phyloP scores from a whole-genome alignment of 768 basidiomycete species.

The Leccinum imitatum region DNA sequence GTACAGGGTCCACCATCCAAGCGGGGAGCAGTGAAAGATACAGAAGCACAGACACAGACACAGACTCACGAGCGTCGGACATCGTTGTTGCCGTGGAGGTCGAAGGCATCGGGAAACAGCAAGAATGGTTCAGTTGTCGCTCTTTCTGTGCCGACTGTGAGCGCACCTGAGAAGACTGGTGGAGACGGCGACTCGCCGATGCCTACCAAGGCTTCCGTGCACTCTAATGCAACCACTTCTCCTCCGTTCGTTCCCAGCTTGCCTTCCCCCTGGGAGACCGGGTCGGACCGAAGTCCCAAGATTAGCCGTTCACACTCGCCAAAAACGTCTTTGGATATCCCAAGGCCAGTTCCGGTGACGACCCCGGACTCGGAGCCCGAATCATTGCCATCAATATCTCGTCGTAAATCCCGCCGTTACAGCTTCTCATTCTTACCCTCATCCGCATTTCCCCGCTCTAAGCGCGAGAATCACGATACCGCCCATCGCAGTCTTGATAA shows the following conservation, averaged over 20 bases:
- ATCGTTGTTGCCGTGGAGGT: conserved; percentile 26
- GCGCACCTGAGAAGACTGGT: background rate
- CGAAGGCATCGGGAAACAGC: conserved; percentile 10
- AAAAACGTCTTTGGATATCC: background rate
- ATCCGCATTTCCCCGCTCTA: conserved; percentile 18
- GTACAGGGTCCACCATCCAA: background rate
- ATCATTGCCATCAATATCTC: background rate
- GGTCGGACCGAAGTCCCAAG: background rate
- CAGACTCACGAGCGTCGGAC: conserved; percentile 14
- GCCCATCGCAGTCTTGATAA: background rate
- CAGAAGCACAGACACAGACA: background rate
- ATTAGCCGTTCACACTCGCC: background rate
- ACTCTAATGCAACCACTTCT: background rate
- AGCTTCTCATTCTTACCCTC: conserved; percentile 29
- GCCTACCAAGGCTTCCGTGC: background rate
- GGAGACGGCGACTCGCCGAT: background rate
- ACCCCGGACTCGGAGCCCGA: background rate
- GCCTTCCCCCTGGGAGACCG: background rate
- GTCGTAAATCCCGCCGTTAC: conserved; percentile 18
- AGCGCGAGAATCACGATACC: conserved; percentile 17
- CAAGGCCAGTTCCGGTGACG: background rate
- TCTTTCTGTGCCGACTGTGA: background rate
- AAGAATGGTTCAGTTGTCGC: background rate
- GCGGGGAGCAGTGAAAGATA: background rate
- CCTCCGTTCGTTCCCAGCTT: background rate